Conservation (phyloP, 2,329 filamentous ascomycete genomes). For the Hymenoscyphus fraxineus region DNA sequence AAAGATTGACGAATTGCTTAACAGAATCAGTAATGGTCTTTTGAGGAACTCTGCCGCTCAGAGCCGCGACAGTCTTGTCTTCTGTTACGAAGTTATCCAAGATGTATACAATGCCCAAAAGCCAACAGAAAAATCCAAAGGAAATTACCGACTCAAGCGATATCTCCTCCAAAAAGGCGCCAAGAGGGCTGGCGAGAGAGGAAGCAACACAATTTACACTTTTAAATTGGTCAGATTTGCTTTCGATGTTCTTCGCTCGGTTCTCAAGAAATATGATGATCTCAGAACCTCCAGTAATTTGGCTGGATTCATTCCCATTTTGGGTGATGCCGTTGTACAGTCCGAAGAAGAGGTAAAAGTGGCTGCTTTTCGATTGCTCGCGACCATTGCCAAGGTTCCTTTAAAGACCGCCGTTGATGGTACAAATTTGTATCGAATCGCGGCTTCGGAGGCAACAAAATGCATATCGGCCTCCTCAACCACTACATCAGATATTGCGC, state of each 20-base stretch:
- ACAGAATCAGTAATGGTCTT: slow-evolving; percentile 77
- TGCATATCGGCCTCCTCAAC: slow-evolving; percentile 72
- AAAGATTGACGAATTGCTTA: slow-evolving; percentile 86
- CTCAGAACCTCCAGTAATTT: slow-evolving; percentile 78
- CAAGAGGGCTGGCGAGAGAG: slow-evolving; percentile 68
- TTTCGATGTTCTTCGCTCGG: slow-evolving; percentile 77
- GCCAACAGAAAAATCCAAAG: slow-evolving; percentile 47
- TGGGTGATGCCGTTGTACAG: slow-evolving; percentile 80
- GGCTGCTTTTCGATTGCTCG: slow-evolving; percentile 79
- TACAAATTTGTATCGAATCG: slow-evolving; percentile 65
- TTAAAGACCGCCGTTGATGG: slow-evolving; percentile 62
- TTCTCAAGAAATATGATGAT: slow-evolving; percentile 81
- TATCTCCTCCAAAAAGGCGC: slow-evolving; percentile 79
- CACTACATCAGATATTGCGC: slow-evolving; percentile 78
- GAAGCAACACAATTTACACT: slow-evolving; percentile 71
- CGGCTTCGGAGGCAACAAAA: slow-evolving; percentile 79
- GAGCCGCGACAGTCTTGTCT: slow-evolving; percentile 79
- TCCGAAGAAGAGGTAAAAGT: slow-evolving; percentile 91
- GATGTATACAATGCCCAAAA: slow-evolving; percentile 70
- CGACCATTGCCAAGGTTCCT: slow-evolving; percentile 79
- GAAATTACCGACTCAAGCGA: slow-evolving; percentile 61
- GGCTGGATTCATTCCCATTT: slow-evolving; percentile 78
- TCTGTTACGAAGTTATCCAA: slow-evolving; percentile 92
- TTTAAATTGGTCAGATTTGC: slow-evolving; percentile 88
- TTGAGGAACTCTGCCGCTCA: slow-evolving; percentile 76